Evolutionary conservation across 176 grass and related monocot species (phyloP).

Genomic region (Tuctoria greenei): DNA sequence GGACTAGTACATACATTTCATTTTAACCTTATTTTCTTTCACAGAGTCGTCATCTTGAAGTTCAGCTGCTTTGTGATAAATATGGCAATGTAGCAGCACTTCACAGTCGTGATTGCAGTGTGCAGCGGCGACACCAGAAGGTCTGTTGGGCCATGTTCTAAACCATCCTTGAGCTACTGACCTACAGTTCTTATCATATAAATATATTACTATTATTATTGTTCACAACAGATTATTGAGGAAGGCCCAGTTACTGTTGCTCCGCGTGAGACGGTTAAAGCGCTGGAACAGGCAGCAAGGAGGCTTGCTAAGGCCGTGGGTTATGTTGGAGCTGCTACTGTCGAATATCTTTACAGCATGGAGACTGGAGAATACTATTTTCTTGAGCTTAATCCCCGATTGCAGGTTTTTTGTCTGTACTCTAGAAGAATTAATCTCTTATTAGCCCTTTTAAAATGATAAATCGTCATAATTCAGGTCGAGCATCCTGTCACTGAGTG

Average conservation of each 20-base stretch:
- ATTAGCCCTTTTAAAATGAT: slow-evolving; percentile 14
- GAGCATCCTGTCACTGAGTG: slow-evolving; percentile 99
- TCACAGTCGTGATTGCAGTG: slow-evolving; percentile 98
- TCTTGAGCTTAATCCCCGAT: slow-evolving; percentile 89
- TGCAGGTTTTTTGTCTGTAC: slow-evolving; percentile 56
- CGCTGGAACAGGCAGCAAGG: slow-evolving; percentile 92
- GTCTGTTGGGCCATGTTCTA: slow-evolving; percentile 31
- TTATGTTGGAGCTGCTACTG: slow-evolving; percentile 96
- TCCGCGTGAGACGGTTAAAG: slow-evolving; percentile 72
- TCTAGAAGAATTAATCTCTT: slow-evolving; percentile 19
- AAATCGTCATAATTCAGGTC: slow-evolving; percentile 45
- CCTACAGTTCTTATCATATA: not conserved
- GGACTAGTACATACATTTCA: not conserved
- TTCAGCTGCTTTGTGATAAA: slow-evolving; percentile 91
- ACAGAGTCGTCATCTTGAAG: slow-evolving; percentile 98
- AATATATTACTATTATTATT: not conserved
- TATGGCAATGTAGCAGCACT: slow-evolving; percentile 96
- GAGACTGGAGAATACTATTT: slow-evolving; percentile 99
- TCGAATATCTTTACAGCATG: slow-evolving; percentile 99
- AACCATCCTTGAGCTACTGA: slow-evolving; percentile 14
- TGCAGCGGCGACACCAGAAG: slow-evolving; percentile 98
- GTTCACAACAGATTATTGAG: slow-evolving; percentile 82
- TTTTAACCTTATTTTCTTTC: slow-evolving; percentile 31
- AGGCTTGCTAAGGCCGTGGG: slow-evolving; percentile 94
- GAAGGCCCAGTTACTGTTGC: slow-evolving; percentile 96